phyloP scores from a whole-genome alignment of 2,329 filamentous ascomycete genomes.

The Coniochaeta sp. region DNA sequence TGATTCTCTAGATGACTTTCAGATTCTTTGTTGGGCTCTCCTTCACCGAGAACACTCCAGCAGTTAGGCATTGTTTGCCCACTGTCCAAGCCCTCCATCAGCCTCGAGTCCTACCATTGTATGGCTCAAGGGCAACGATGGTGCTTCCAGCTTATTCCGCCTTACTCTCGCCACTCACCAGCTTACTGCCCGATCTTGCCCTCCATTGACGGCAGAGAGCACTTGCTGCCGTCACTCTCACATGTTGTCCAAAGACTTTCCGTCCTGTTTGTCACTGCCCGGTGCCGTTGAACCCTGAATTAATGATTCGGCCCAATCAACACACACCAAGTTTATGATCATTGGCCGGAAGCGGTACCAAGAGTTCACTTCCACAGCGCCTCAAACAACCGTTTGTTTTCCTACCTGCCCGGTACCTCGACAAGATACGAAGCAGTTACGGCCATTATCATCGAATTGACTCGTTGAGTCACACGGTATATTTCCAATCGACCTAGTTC shows the following conservation, averaged over 20 bases:
- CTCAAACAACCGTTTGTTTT: background rate
- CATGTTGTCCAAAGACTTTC: background rate
- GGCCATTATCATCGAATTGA: background rate
- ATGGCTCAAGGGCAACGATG: background rate
- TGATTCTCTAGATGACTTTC: background rate
- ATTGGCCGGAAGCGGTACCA: background rate
- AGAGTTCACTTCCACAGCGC: background rate
- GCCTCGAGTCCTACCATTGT: background rate
- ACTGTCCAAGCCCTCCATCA: background rate
- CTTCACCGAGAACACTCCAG: background rate
- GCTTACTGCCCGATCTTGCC: background rate
- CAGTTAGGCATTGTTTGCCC: background rate
- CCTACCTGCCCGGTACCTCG: background rate
- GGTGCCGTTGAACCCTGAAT: background rate
- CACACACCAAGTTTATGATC: background rate
- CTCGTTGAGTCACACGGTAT: background rate
- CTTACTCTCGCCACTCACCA: background rate
- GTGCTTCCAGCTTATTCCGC: background rate
- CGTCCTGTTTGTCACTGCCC: background rate
- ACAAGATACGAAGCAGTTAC: background rate
- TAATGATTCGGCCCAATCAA: background rate
- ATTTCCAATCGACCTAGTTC: background rate
- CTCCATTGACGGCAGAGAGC: background rate
- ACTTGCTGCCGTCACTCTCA: background rate
- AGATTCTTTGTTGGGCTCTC: background rate